phyloP scores from a whole-genome alignment of 495 filamentous ascomycete genomes.

The Hypoxylon fuscum region DNA sequence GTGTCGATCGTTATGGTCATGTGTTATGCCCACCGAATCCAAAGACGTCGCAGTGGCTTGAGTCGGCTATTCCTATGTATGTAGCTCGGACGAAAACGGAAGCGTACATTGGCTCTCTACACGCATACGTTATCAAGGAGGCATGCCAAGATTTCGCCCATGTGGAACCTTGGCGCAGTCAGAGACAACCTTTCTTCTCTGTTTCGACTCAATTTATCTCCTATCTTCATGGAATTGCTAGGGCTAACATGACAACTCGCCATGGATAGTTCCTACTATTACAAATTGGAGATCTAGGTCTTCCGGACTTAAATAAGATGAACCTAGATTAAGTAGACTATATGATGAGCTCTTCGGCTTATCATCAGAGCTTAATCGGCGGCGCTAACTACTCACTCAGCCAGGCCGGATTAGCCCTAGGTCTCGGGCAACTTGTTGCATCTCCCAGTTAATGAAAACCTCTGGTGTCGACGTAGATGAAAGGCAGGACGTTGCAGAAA shows the following conservation, averaged over 20 bases:
- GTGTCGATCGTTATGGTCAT: constrained; percentile 7
- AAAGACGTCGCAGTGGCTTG: background rate
- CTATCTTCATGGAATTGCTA: constrained; percentile 1
- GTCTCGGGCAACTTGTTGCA: constrained; percentile 5
- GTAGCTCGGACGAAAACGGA: constrained; percentile 12
- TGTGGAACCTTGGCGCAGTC: constrained; percentile 19
- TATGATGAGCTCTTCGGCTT: constrained; percentile 16
- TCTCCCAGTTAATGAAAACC: constrained; percentile 21
- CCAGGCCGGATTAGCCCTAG: constrained; percentile 9
- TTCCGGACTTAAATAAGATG: constrained; percentile 7
- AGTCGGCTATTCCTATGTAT: constrained; percentile 2
- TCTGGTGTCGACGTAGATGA: constrained; percentile 29
- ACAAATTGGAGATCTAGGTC: constrained; percentile 8
- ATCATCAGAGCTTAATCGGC: constrained; percentile 11
- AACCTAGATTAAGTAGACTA: constrained; percentile 14
- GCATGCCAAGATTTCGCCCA: constrained; percentile 10
- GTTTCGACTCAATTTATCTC: constrained; percentile 13
- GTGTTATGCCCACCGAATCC: background rate
- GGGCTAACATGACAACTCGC: constrained; percentile 7
- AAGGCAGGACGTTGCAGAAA: constrained; percentile 25
- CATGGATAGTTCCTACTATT: constrained; percentile 4
- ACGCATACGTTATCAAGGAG: constrained; percentile 1
- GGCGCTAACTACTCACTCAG: constrained; percentile 16
- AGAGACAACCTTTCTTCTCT: constrained; percentile 1
- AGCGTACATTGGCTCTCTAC: constrained; percentile 4